Base-by-base conservation (phyloP, 2,329 filamentous ascomycete species). In the Raffaelea albimanens region DNA sequence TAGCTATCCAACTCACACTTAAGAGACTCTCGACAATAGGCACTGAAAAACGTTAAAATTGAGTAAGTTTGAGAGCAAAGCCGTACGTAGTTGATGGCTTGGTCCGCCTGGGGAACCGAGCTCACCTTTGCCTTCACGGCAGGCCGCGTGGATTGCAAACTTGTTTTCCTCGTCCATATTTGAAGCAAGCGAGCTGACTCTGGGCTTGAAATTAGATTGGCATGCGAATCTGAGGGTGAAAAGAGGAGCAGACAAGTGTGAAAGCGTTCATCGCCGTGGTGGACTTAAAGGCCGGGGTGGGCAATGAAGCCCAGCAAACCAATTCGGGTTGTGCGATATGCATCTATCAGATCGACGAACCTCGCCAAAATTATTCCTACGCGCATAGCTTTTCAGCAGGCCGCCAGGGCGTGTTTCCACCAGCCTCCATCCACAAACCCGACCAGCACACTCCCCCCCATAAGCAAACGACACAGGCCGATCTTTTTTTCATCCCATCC, bases 81-180 rank as follows among this genome's bases (percentile, higher is more conserved):
- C n/a, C n/a, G n/a, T n/a, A n/a, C n/a, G n/a, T n/a, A n/a, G n/a
- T n/a, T n/a, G n/a, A n/a, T n/a, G n/a, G n/a, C n/a, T n/a, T n/a
- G n/a, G n/a, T 29, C 25, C 25, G 13, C 25, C 25, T 7, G n/a
- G 8, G 14, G 18, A 38, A 38, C 13, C n/a, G n/a, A n/a, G 57
- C 74, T 61, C 74, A 95, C 90, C 75, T 71, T 80, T 85, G 39
- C 90, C 89, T 63, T 95, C 87, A 48, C 90, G 78, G 52, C 85
- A 84, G 39, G 91, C 91, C 55, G 86, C 86, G 61, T 97, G 91
- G 40, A 96, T 83, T 23, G 88, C 85, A 57, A 83, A 96, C 58
- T 84, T 87, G 45, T 51, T 51, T 20, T 51, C 39, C 9, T 48
- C 44, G 1, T 47, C 47, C 53, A 55, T 55, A 7, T 29, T 13